Base-by-base conservation (phyloP, 176 grass and related monocot genomes). In the Oryza meridionalis region DNA sequence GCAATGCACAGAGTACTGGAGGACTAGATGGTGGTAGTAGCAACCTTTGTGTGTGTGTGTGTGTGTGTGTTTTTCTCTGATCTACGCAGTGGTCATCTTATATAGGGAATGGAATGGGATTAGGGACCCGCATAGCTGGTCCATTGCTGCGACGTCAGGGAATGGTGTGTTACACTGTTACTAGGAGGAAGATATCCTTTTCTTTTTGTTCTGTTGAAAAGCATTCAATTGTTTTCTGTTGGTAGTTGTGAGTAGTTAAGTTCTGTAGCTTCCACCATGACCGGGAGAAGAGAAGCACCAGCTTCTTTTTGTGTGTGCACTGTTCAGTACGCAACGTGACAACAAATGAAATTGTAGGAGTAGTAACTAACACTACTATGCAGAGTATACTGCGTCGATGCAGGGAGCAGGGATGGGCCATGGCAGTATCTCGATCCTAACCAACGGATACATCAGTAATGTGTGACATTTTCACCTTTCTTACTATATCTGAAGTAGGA, bases 21-120 rank as follows among this genome's bases (percentile, higher is more conserved):
- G 33, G 0, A 35, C 33, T 35, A 35, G 33, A 1, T 19, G 19
- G 1, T 55, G n/a, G 3, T 9, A 21, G 53, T 53, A n/a, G 21
- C 3, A 31, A 51, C 67, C 53, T 58, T 29, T 29, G 27, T 31
- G 29, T 31, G 29, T 21, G 51, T 21, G 51, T 33, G 46, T 35
- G 59, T 15, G 35, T 8, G 24, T 44, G 61, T 15, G 25, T 8
- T 17, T 44, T 33, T 24, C 46, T 29, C 73, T 83, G 37, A 29
- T 78, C 22, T 77, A 35, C 33, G 22, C 35, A 11, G 43, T 9
- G 75, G 35, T 43, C 47, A 45, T 59, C 35, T 68, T 88, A 85
- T 85, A 82, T 86, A 86, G 59, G 26, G 17, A 38, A 53, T 0
- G 50, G 67, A 82, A 42, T 44, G 50, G 42, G 14, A 10, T 10